A percentile compares a stretch with the other conserved stretches of the same genome.
phyloP scores from a whole-genome alignment of 768 basidiomycete species.

The Astraeus odoratus region DNA sequence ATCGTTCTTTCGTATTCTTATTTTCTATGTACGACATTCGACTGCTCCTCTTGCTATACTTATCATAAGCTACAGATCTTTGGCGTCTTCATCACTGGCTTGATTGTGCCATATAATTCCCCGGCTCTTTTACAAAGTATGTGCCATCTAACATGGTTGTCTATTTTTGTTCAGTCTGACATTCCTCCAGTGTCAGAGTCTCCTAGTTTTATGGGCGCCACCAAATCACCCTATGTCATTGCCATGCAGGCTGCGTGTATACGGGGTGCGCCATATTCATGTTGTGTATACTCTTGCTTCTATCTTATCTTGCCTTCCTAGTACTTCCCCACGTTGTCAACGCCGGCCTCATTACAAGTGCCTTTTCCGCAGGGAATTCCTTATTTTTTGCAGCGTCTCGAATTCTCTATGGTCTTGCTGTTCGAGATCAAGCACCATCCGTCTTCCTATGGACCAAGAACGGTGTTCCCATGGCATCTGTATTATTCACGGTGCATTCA shows the following conservation, averaged over 20 bases:
- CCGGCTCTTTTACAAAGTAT: slow-evolving; percentile 36
- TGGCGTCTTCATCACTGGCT: slow-evolving; percentile 61
- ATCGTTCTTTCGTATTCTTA: slow-evolving; percentile 72
- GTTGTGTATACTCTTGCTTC: background rate
- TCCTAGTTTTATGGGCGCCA: slow-evolving; percentile 37
- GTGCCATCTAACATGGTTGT: slow-evolving; percentile 3
- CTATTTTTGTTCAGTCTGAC: background rate
- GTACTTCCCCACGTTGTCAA: slow-evolving; percentile 65
- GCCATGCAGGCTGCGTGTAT: slow-evolving; percentile 66
- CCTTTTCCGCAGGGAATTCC: slow-evolving; percentile 66
- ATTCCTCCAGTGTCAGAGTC: background rate
- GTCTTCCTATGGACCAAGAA: slow-evolving; percentile 42
- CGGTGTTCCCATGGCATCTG: slow-evolving; percentile 44
- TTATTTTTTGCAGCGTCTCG: slow-evolving; percentile 47
- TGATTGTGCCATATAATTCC: slow-evolving; percentile 70
- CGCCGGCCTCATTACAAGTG: slow-evolving; percentile 62
- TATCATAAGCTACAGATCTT: slow-evolving; percentile 46
- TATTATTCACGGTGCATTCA: slow-evolving; percentile 32
- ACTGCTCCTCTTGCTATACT: background rate
- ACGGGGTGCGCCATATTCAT: slow-evolving; percentile 33
- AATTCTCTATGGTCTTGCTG: slow-evolving; percentile 37
- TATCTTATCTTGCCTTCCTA: slow-evolving; percentile 9
- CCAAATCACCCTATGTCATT: slow-evolving; percentile 76
- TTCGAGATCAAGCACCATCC: slow-evolving; percentile 43
- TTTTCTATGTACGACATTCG: slow-evolving; percentile 56